These are phyloP conservation scores for Oligophagozyma castellii DNA, from an alignment of 1,139 yeast genomes.

Conservation along the genomic window DNA sequence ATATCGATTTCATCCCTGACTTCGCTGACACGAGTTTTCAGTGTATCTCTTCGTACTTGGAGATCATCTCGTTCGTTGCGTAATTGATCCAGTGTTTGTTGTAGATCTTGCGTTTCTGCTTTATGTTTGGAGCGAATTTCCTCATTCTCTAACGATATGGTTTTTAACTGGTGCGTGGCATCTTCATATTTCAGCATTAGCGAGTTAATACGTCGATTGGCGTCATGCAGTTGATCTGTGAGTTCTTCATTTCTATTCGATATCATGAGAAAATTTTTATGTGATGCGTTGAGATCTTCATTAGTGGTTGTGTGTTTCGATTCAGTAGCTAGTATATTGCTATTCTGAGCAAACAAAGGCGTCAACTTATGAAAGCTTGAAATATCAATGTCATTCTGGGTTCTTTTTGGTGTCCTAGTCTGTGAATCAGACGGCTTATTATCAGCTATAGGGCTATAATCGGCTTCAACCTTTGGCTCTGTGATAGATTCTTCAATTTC, in stretches of 20 bases:
- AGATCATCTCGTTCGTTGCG: conserved; percentile 23
- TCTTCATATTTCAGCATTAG: conserved; percentile 31
- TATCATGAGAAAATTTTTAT: conserved; percentile 5
- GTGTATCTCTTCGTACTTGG: conserved; percentile 22
- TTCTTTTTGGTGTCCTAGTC: too few relatives aligned
- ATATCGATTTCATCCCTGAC: conserved; percentile 17
- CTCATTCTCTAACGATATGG: background rate
- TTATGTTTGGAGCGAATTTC: conserved; percentile 21
- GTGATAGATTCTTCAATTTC: too few relatives aligned
- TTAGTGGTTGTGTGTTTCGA: too few relatives aligned
- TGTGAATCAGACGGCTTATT: too few relatives aligned
- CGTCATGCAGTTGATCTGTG: conserved; percentile 23
- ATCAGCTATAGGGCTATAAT: background rate
- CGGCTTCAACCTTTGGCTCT: background rate
- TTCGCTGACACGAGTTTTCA: conserved; percentile 14
- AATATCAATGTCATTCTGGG: conserved; percentile 2
- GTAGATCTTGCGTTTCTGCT: conserved; percentile 26
- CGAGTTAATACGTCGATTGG: conserved; percentile 13
- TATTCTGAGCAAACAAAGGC: conserved; percentile 6
- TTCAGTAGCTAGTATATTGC: too few relatives aligned
- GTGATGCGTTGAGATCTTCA: background rate
- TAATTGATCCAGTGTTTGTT: conserved; percentile 20
- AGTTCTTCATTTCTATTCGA: conserved; percentile 27
- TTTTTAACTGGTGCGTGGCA: conserved; percentile 1
- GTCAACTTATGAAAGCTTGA: conserved; percentile 8